These are phyloP conservation scores for Euphorbia tirucalli DNA, from an alignment of 345 rosid genomes.

Conservation along the genomic window DNA sequence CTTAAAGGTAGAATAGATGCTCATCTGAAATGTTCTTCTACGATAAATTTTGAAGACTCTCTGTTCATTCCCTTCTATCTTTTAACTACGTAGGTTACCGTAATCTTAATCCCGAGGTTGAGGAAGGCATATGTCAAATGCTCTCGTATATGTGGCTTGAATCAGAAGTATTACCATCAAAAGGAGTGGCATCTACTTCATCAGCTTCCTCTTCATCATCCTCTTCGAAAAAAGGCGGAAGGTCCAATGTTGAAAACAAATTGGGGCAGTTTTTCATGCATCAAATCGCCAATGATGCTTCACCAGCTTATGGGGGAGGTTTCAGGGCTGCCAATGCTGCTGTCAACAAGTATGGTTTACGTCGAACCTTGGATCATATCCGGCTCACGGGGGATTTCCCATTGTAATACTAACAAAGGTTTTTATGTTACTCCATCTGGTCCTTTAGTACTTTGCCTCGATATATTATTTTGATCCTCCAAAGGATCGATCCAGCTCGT, in stretches of 20 bases:
- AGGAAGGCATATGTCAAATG: constrained; percentile 96
- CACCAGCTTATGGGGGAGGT: constrained; percentile 85
- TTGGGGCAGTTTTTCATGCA: constrained; percentile 85
- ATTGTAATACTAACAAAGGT: constrained; percentile 31
- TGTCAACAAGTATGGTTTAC: constrained; percentile 71
- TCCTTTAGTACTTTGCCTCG: too few relatives aligned
- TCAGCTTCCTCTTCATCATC: constrained; percentile 47
- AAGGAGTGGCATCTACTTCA: constrained; percentile 51
- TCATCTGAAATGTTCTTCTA: neutral
- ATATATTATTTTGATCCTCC: neutral
- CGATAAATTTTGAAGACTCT: neutral
- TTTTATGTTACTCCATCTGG: too few relatives aligned
- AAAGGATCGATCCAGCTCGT: too few relatives aligned
- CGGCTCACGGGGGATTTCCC: constrained; percentile 64
- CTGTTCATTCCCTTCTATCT: neutral
- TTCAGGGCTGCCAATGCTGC: constrained; percentile 78
- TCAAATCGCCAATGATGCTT: constrained; percentile 83
- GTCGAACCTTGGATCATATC: constrained; percentile 69
- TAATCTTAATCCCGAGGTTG: constrained; percentile 82
- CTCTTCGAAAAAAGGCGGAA: constrained; percentile 70
- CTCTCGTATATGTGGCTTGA: constrained; percentile 97
- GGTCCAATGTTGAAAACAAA: constrained; percentile 61
- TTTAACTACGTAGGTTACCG: constrained; percentile 55
- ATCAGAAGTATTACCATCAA: constrained; percentile 74
- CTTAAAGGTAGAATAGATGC: constrained; percentile 58